Evolutionary conservation across 2,329 filamentous ascomycete genomes (phyloP).

Genomic region (Fusarium fracticaudum): DNA sequence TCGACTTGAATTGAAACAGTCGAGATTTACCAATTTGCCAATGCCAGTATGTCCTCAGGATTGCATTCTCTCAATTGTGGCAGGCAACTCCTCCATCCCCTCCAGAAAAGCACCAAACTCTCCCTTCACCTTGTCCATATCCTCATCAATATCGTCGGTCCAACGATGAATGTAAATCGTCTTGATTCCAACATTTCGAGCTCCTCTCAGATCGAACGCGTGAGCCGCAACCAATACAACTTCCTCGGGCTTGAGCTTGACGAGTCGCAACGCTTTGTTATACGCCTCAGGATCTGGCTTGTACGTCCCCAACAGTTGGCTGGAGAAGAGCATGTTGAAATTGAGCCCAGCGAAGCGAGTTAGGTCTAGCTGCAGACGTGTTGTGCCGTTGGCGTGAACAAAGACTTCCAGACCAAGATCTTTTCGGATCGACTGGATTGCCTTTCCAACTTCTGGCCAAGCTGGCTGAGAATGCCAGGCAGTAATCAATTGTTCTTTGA

Average conservation of each 20-base stretch:
- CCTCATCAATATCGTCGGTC: constrained; percentile 62
- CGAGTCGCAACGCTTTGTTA: constrained; percentile 54
- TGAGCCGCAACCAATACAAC: constrained; percentile 64
- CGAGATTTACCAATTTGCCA: not conserved
- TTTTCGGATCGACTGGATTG: constrained; percentile 51
- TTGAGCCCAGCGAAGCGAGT: constrained; percentile 55
- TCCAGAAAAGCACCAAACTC: constrained; percentile 32
- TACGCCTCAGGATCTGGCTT: constrained; percentile 61
- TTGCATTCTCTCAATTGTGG: constrained; percentile 5
- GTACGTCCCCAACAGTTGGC: constrained; percentile 58
- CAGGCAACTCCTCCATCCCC: constrained; percentile 25
- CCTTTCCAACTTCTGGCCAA: constrained; percentile 60
- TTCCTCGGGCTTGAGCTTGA: constrained; percentile 57
- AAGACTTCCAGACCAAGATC: constrained; percentile 53
- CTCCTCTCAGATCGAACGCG: constrained; percentile 62
- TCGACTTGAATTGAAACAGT: not conserved
- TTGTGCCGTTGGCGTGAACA: constrained; percentile 65
- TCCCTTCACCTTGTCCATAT: constrained; percentile 19
- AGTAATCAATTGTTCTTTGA: constrained; percentile 41
- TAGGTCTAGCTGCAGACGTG: constrained; percentile 64
- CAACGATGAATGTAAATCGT: constrained; percentile 62
- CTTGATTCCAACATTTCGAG: constrained; percentile 57
- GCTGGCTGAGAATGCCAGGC: constrained; percentile 61
- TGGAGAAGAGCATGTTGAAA: constrained; percentile 64
- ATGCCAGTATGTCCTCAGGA: not conserved